Evolutionary conservation across 164 flowering plant species (phyloP).

Genomic region (Magnolia sinica): DNA sequence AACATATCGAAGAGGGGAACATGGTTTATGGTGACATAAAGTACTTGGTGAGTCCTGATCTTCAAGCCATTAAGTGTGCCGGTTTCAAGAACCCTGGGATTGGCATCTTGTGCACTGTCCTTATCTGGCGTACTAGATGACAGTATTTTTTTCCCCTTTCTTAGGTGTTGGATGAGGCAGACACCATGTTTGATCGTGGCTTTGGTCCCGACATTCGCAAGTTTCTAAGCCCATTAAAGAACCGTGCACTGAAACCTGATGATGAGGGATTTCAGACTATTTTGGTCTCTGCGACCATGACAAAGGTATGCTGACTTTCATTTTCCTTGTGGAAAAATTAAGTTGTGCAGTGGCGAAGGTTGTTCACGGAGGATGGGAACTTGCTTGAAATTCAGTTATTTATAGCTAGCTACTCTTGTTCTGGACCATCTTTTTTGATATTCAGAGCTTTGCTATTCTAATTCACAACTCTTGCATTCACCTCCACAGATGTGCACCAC

Average conservation of each 20-base stretch:
- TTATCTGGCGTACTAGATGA: not conserved
- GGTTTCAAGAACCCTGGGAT: not conserved
- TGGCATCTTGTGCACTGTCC: not conserved
- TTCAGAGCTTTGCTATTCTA: not conserved
- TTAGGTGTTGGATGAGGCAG: conserved; percentile 98
- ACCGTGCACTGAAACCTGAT: conserved; percentile 65
- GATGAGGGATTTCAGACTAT: conserved; percentile 83
- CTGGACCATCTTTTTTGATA: too few relatives aligned
- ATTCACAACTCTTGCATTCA: not conserved
- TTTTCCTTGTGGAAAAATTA: not conserved
- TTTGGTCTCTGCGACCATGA: conserved; percentile 91
- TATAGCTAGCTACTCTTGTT: not conserved
- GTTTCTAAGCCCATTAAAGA: conserved; percentile 75
- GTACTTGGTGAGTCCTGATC: conserved; percentile 57
- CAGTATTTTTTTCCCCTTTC: conserved; percentile 2
- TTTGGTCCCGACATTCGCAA: conserved; percentile 97
- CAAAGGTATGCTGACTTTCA: conserved; percentile 46
- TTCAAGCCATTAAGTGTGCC: not conserved
- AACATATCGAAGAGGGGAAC: conserved; percentile 91
- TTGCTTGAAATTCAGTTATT: not conserved
- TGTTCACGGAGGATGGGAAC: not conserved
- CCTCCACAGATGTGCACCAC: not conserved
- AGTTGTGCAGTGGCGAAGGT: not conserved
- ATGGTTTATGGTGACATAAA: conserved; percentile 94
- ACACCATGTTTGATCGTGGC: conserved; percentile 98